Evolutionary conservation across 495 filamentous ascomycete genomes (phyloP).

Genomic region (Amniculicola lignicola): DNA sequence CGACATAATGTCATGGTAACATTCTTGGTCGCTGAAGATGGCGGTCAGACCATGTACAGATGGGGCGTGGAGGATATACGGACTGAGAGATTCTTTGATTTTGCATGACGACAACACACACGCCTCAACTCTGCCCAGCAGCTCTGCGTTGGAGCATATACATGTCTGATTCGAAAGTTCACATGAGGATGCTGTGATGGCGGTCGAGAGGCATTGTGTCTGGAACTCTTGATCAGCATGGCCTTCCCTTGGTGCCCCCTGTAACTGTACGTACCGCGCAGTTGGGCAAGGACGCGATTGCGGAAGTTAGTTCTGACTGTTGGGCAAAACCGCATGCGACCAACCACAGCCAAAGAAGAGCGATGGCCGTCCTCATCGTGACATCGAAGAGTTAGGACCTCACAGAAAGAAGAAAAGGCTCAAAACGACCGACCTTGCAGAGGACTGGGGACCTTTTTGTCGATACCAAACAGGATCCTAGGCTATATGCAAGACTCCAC

Average conservation of each 20-base stretch:
- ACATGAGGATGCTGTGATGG: slow-evolving; percentile 11
- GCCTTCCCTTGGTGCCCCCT: background rate
- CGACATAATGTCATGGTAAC: slow-evolving; percentile 17
- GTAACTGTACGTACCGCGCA: slow-evolving; percentile 11
- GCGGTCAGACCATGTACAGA: background rate
- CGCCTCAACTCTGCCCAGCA: slow-evolving; percentile 11
- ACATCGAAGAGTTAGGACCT: background rate
- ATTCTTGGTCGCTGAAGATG: slow-evolving; percentile 22
- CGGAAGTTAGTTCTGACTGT: background rate
- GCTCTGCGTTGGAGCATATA: slow-evolving; percentile 11
- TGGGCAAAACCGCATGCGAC: background rate
- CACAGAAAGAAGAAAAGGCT: background rate
- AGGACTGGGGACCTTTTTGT: background rate
- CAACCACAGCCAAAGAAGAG: background rate
- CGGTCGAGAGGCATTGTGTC: slow-evolving; percentile 15
- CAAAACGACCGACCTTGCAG: background rate
- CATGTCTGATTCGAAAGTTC: slow-evolving; percentile 19
- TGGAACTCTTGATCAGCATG: background rate
- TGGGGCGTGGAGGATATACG: background rate
- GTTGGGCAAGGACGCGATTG: background rate
- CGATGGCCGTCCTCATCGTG: background rate
- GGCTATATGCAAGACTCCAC: background rate
- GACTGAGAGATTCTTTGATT: slow-evolving; percentile 16
- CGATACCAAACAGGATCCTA: background rate
- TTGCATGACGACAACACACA: slow-evolving; percentile 24